These are phyloP conservation scores for Agapanthus africanus DNA, from an alignment of 106 monocot genomes.

Conservation along the genomic window DNA sequence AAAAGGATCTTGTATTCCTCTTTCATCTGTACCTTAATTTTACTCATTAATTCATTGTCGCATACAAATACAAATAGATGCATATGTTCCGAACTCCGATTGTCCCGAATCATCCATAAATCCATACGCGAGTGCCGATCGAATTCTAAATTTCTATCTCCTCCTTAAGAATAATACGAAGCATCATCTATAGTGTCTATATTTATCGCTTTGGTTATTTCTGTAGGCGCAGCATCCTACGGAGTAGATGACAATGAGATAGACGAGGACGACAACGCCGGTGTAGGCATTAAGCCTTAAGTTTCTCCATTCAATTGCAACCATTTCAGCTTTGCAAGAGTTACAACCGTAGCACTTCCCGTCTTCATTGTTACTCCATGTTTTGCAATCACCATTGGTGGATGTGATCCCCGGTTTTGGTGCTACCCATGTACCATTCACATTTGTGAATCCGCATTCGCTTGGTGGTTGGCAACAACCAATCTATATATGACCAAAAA, in stretches of 20 bases:
- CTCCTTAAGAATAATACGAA: too few relatives aligned
- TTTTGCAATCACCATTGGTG: slow-evolving; percentile 16
- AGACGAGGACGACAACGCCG: slow-evolving; percentile 14
- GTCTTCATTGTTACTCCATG: slow-evolving; percentile 30
- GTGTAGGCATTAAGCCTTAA: slow-evolving; percentile 17
- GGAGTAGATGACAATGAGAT: slow-evolving; percentile 31
- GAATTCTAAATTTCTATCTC: too few relatives aligned
- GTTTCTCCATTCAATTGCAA: slow-evolving; percentile 9
- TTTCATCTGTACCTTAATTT: too few relatives aligned
- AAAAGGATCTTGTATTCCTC: too few relatives aligned
- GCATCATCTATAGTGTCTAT: too few relatives aligned
- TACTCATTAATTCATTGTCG: too few relatives aligned
- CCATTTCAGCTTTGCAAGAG: slow-evolving; percentile 45
- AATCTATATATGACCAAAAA: too few relatives aligned
- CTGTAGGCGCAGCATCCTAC: slow-evolving; percentile 39
- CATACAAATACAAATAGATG: too few relatives aligned
- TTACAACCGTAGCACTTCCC: slow-evolving; percentile 36
- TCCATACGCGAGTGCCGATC: too few relatives aligned
- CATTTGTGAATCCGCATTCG: slow-evolving; percentile 10
- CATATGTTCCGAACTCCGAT: too few relatives aligned
- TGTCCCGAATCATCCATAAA: too few relatives aligned
- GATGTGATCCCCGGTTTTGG: not conserved
- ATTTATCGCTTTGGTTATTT: slow-evolving; percentile 16
- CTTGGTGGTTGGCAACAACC: slow-evolving; percentile 41
- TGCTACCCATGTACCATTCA: slow-evolving; percentile 21